Conservation (phyloP, 306 rosid species). For the Quercus rubra region DNA sequence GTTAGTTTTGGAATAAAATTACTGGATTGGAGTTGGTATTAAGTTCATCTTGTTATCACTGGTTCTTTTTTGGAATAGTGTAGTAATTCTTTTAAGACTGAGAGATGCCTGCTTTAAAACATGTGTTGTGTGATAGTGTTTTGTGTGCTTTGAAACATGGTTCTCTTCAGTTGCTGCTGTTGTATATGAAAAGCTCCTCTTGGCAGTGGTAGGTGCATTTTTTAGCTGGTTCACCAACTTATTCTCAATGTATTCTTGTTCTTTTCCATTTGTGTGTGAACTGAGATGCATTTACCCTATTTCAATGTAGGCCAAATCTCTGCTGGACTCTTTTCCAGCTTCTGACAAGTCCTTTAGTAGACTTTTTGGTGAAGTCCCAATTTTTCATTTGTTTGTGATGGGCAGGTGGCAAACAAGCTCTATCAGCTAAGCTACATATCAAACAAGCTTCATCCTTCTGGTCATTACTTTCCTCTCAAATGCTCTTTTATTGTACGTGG, state of each 20-base stretch:
- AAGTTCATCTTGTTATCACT: too few species aligned
- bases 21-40: too few species aligned
- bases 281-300: slow-evolving; percentile 18
- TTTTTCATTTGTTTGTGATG: slow-evolving; percentile 14
- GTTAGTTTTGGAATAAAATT: too few species aligned
- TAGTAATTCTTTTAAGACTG: too few species aligned
- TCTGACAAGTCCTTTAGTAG: slow-evolving; percentile 93
- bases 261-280: slow-evolving; percentile 10
- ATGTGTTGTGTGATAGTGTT: too few species aligned
- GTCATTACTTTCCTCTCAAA: slow-evolving; percentile 1
- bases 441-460: neutral
- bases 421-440: too few species aligned
- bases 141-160: too few species aligned
- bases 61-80: too few species aligned
- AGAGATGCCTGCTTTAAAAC: too few species aligned
- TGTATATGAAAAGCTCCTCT: slow-evolving; percentile 80
- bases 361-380: slow-evolving; percentile 94
- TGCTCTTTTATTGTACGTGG: slow-evolving; percentile 1
- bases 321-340: slow-evolving; percentile 84
- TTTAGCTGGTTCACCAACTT: slow-evolving; percentile 20
- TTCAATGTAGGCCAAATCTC: slow-evolving; percentile 61
- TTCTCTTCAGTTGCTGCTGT: slow-evolving; percentile 48
- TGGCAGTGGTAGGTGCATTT: slow-evolving; percentile 69
- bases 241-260: neutral
- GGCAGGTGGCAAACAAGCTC: too few species aligned